phyloP scores from a whole-genome alignment of 768 basidiomycete genomes.

The Suillus spraguei region DNA sequence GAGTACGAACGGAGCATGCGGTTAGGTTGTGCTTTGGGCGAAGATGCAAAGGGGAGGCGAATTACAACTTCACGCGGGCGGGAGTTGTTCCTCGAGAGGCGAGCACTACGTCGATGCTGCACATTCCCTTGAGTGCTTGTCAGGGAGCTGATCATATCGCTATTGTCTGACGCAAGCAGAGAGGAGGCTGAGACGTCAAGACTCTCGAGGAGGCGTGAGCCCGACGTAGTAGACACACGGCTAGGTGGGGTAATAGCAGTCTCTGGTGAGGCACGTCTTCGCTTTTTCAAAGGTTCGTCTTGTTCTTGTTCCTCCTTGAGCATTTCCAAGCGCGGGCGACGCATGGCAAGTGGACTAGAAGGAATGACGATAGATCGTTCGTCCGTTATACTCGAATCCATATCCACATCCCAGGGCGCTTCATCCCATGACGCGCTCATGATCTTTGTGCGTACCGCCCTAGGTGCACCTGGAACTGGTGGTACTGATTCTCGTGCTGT shows the following conservation, averaged over 20 bases:
- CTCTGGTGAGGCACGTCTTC: slow-evolving; percentile 4
- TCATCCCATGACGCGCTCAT: neutral
- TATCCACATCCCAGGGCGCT: slow-evolving; percentile 11
- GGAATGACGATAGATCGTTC: slow-evolving; percentile 16
- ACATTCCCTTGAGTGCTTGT: slow-evolving; percentile 3
- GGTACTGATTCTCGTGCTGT: neutral
- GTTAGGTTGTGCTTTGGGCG: slow-evolving; percentile 18
- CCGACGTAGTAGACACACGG: slow-evolving; percentile 8
- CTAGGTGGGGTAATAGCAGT: neutral
- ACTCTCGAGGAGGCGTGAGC: slow-evolving; percentile 29
- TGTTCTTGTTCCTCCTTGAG: slow-evolving; percentile 32
- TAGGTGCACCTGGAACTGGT: neutral
- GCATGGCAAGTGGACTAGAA: slow-evolving; percentile 32
- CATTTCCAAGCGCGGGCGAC: slow-evolving; percentile 18
- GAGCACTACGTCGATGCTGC: slow-evolving; percentile 27
- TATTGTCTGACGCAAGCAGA: slow-evolving; percentile 19
- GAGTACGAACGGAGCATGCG: slow-evolving; percentile 31
- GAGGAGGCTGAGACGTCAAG: slow-evolving; percentile 30
- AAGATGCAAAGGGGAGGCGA: slow-evolving; percentile 27
- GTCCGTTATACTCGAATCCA: slow-evolving; percentile 15
- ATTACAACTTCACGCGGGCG: slow-evolving; percentile 22
- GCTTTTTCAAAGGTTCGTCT: slow-evolving; percentile 14
- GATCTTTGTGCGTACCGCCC: neutral
- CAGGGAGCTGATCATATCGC: neutral
- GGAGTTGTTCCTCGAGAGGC: slow-evolving; percentile 13